Evolutionary conservation across 257 asterid genomes (phyloP).

Genomic region (Thymus mandschuricus): DNA sequence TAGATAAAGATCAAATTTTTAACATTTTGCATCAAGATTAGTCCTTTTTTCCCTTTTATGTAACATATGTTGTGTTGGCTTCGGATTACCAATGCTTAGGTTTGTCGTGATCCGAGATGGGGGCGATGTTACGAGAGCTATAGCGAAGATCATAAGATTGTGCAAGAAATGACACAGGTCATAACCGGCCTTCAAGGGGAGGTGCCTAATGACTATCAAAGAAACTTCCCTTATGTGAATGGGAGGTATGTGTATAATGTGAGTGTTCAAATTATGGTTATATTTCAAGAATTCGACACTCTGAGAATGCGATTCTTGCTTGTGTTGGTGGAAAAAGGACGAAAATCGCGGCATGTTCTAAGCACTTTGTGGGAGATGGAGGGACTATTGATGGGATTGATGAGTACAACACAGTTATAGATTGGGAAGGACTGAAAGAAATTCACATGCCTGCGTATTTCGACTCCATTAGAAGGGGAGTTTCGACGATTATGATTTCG

Average conservation of each 20-base stretch:
- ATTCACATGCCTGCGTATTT: slow-evolving; percentile 58
- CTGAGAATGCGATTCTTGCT: not conserved
- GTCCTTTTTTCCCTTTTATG: not conserved
- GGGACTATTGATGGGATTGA: slow-evolving; percentile 47
- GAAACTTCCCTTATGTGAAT: slow-evolving; percentile 41
- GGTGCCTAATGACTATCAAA: slow-evolving; percentile 35
- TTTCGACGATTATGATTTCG: slow-evolving; percentile 49
- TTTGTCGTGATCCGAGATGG: slow-evolving; percentile 96
- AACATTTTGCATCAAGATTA: no score
- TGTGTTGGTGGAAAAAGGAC: slow-evolving; percentile 19
- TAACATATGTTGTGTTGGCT: not conserved
- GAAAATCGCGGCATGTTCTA: slow-evolving; percentile 43
- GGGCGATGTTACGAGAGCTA: slow-evolving; percentile 96
- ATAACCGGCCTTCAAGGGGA: slow-evolving; percentile 96
- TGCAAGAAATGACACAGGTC: slow-evolving; percentile 77
- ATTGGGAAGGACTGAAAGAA: slow-evolving; percentile 35
- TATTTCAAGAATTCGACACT: not conserved
- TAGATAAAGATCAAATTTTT: slow-evolving; percentile 28
- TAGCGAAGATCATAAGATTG: slow-evolving; percentile 86
- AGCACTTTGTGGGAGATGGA: slow-evolving; percentile 53
- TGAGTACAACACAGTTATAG: slow-evolving; percentile 47
- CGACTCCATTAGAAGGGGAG: slow-evolving; percentile 49
- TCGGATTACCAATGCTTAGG: slow-evolving; percentile 41
- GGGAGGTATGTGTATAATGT: slow-evolving; percentile 29
- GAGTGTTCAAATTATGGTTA: not conserved